Evolutionary conservation across 1,284 basidiomycete species (phyloP), one percentile per base, ranked within the genome.

Genomic region (Mixia osmundae): DNA sequence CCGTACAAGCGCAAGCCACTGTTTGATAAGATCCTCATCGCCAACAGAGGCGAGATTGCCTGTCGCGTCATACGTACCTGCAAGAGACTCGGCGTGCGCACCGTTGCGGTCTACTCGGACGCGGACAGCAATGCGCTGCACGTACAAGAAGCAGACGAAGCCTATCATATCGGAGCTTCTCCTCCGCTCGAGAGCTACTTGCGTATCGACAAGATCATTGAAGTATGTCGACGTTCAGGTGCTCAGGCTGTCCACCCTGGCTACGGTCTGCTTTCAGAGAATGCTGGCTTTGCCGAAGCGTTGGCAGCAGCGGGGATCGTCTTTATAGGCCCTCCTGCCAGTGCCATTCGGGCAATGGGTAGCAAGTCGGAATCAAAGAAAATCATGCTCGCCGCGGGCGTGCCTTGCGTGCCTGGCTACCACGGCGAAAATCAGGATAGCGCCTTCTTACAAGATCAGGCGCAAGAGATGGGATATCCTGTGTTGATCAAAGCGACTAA

Each of bases 401-500:
- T 94, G 1, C 83, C 85, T 1, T 89, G 83, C 52, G 78, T 94
- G 2, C 85, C 87, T 28, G 85, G 76, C 7, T 89, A 83, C 57
- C 78, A 87, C 46, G 75, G 75, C 12, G 51, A 61, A 1, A 67
- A 78, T 25, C 80, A 87, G 57, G 66, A 72, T 44, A 65, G 69
- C 1, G 52, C 61, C 4, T 65, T 68, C 43, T 63, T 85, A 12
- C 68, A 67, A 25, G 46, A 59, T 14, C 65, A 77, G 50, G 72
- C 80, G 0, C 60, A 56, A 30, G 51, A 56, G 43, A 54, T 56
- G 20, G 55, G 56, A 12, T 58, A 53, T 43, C 57, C 57, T 2
- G 50, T 58, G 5, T 39, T 58, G 14, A 57, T 58, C 47, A 58
- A 58, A 39, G 55, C 56, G 3, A 52, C 56, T 32, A 52, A 53